Base-by-base conservation (phyloP, 768 basidiomycete genomes). In the Tremella mesenterica region DNA sequence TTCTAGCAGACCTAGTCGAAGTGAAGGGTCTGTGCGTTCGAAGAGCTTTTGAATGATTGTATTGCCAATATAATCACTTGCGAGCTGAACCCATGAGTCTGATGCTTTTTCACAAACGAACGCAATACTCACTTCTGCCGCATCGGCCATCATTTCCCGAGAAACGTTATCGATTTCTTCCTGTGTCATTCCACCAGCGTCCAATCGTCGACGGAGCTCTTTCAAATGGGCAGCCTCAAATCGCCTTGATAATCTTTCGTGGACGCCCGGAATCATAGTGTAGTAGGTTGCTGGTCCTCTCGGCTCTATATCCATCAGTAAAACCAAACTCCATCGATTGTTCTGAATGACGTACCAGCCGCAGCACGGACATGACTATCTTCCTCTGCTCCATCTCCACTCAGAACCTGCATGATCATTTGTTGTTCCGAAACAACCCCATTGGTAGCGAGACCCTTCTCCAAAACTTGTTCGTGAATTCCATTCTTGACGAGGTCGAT, bases 1-100 rank as follows among this genome's bases (percentile, higher is more conserved):
- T 64, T 97, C 92, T 50, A 99, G 77, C 87, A 99, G 92, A 14
- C 84, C 83, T 58, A 88, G 80, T 61, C 91, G 79, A 27, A 90
- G 84, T 2, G 67, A 75, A 33, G 82, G 74, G 13, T 88, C 86
- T 69, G 88, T 89, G 67, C 81, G 84, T 74, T 96, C 93, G 64
- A 93, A 99, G 13, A 99, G 76, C 74, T 96, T 96, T 78, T 97
- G 93, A 21, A 97, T 89, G 62, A 97, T 86, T 31, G 92, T 97
- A 69, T 99, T 99, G 44, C 95, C 95, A 60, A 99, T 85, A 85
- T 95, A 97, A 73, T 99, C 93, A 31, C 89, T 91, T 13, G 93
- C 85, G 53, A 99, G 81, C 72, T 70, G 46, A 3, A 36, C 18
- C 23, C 8, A n/a, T 46, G 47, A 51, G 46, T 53, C 33, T 23